Percentiles rank a stretch among this genome's conserved stretches.
phyloP scores from a whole-genome alignment of 306 rosid genomes.

The Gastrolobium bilobum region DNA sequence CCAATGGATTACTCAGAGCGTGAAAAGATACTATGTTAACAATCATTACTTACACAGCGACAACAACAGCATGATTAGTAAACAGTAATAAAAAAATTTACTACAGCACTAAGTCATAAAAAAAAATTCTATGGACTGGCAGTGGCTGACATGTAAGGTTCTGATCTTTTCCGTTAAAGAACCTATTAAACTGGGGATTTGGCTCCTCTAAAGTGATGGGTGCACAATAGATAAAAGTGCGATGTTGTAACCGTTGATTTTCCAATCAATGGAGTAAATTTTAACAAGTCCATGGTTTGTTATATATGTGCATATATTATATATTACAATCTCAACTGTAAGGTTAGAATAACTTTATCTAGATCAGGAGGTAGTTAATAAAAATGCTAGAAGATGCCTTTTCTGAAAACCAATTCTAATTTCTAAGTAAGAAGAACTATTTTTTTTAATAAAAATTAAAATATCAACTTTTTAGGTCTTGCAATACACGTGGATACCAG shows the following conservation, averaged over 20 bases:
- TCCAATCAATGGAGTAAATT: too few relatives aligned
- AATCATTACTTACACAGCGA: conserved; percentile 19
- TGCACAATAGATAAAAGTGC: too few relatives aligned
- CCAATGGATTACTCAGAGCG: background rate
- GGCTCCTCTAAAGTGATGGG: too few relatives aligned
- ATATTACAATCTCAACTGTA: background rate
- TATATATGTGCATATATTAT: background rate
- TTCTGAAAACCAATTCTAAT: conserved; percentile 12
- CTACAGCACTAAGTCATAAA: conserved; percentile 7
- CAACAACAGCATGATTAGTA: conserved; percentile 10
- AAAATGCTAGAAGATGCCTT: background rate
- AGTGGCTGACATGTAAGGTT: background rate
- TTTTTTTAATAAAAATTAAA: background rate
- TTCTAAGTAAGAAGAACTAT: background rate
- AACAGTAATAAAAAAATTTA: conserved; percentile 6
- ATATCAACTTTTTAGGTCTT: background rate
- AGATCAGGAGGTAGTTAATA: background rate
- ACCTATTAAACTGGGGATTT: background rate
- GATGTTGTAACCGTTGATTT: too few relatives aligned
- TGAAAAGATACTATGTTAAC: conserved; percentile 13
- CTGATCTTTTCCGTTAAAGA: conserved; percentile 1
- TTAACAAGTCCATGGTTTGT: too few relatives aligned
- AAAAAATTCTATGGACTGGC: background rate
- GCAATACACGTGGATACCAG: background rate
- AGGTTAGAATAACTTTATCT: conserved; percentile 6